phyloP scores from a whole-genome alignment of 495 filamentous ascomycete genomes.

The Penicillium soppii region DNA sequence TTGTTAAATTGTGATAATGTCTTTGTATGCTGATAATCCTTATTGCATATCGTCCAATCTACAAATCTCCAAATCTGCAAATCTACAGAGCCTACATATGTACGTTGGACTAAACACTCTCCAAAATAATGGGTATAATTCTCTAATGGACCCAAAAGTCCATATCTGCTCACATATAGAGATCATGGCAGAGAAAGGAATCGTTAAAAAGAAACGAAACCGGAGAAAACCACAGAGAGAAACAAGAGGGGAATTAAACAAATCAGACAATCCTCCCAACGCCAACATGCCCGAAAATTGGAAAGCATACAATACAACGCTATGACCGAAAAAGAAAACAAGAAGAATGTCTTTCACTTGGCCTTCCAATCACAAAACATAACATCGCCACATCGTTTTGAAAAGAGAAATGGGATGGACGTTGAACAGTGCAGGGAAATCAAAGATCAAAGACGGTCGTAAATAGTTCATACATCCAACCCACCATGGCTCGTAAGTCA shows the following conservation, averaged over 20 bases:
- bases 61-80: too few relatives aligned
- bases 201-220: background rate
- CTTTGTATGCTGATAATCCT: constrained; percentile 1
- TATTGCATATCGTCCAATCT: background rate
- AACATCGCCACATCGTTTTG: too few relatives aligned
- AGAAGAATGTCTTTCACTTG: constrained; percentile 38
- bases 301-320: constrained; percentile 48
- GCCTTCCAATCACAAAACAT: constrained; percentile 35
- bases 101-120: background rate
- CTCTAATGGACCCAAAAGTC: background rate
- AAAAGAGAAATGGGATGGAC: constrained; percentile 28
- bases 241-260: constrained; percentile 22
- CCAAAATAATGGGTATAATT: constrained; percentile 4
- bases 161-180: background rate
- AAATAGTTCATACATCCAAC: constrained; percentile 50
- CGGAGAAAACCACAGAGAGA: constrained; percentile 11
- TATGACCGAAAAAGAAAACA: constrained; percentile 43
- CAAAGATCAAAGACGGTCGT: constrained; percentile 24
- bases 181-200: constrained; percentile 7
- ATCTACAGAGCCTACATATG: too few relatives aligned
- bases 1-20: background rate
- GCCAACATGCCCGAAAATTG: constrained; percentile 28
- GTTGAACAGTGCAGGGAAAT: constrained; percentile 28
- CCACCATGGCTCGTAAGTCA: constrained; percentile 42
- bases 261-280: constrained; percentile 26